Base-by-base conservation (phyloP, 2,329 filamentous ascomycete genomes). In the Arthrobotrys pseudoclavata region DNA sequence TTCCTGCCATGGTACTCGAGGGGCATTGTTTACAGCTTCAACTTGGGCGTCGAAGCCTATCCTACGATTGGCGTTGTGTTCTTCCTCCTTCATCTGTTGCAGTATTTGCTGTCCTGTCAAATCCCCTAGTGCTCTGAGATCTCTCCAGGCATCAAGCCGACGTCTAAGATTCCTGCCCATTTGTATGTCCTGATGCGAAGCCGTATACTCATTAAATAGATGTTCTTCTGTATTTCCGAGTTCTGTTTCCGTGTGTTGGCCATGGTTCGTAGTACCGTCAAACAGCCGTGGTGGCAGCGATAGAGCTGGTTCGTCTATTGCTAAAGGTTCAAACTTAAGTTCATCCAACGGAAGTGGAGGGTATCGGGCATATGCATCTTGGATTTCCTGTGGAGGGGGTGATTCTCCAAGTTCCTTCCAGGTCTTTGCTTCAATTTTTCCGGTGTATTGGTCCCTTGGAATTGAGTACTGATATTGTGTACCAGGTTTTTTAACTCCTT, bases 91-190 rank as follows among this genome's bases (percentile, higher is more conserved):
- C 55, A 60, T 60, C 2, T 5, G 18, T 9, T 26, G 10, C 1
- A 60, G 31, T 9, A 60, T n/a, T n/a, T 42, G 31, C 12, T 42
- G 18, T 5, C 4, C 20, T 26, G 34, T 50, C 7, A 55, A n/a
- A 20, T 29, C 15, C 4, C 34, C 52, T 34, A 15, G 1, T 12
- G 15, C 9, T 7, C n/a, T 37, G 3, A 60, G 20, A 15, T 34
- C 37, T 48, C 34, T 60, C 55, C 55, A 60, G 34, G 34, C 26
- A 13, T 7, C 13, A n/a, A 60, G 47, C 3, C 60, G 57, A 13
- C 47, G 47, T 64, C 12, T 37, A 15, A 42, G 57, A 10, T 52
- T 18, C 24, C 37, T 64, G 7, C 48, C 20, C 47, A 55, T 52
- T 34, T 34, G 45, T 6, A 20, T 29, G 13, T 71, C 34, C 6